Evolutionary conservation across 495 filamentous ascomycete genomes (phyloP).

Genomic region (Elaphomyces granulatus): DNA sequence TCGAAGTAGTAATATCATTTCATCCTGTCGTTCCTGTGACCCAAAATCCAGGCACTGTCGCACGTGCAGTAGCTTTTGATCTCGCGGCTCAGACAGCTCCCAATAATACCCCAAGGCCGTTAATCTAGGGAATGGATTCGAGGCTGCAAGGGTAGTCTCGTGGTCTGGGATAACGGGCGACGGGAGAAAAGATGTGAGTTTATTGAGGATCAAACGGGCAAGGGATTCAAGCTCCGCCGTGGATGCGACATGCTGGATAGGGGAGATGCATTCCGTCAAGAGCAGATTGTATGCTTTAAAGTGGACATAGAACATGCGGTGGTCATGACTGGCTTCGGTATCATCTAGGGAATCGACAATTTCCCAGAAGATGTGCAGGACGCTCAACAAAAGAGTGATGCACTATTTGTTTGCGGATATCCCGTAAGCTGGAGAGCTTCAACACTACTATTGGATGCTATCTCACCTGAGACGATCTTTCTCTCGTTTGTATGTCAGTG

Average conservation of each 20-base stretch:
- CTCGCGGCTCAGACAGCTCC: neutral
- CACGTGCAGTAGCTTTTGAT: neutral
- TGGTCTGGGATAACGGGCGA: neutral
- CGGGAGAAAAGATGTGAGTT: neutral
- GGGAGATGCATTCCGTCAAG: neutral
- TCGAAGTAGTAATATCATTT: neutral
- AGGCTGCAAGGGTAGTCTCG: neutral
- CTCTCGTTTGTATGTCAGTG: no score
- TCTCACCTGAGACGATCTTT: no score
- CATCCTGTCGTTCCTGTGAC: neutral
- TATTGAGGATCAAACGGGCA: neutral
- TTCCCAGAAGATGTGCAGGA: neutral
- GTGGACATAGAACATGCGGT: constrained; percentile 1
- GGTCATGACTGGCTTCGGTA: neutral
- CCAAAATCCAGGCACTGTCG: constrained; percentile 1
- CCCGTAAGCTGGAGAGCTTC: no score
- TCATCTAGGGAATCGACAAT: neutral
- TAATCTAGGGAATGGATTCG: neutral
- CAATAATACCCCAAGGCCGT: neutral
- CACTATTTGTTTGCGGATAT: no score
- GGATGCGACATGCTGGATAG: neutral
- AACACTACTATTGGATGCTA: no score
- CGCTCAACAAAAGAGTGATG: neutral
- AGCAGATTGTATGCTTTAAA: constrained; percentile 1
- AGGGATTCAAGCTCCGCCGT: neutral